Base-by-base conservation (phyloP, 1,284 basidiomycete genomes). In the Termitomyces sp. region DNA sequence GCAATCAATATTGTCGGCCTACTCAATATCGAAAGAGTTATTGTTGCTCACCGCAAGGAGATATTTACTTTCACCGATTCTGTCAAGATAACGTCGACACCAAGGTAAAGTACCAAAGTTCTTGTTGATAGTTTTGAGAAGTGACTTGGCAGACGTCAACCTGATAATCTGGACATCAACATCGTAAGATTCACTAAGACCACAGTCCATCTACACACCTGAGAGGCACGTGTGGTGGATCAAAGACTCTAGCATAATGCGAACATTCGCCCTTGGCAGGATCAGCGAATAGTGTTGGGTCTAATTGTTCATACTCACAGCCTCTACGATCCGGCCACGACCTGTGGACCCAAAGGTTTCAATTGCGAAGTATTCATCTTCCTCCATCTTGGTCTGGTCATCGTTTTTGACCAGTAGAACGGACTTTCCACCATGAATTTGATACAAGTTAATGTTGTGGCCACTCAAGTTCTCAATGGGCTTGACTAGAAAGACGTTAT, bases 281-380 rank as follows among this genome's bases (percentile, higher is more conserved):
- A 55, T 55, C 34, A 50, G 57, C 34, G 49, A 54, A 50, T 18
- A 43, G 28, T 3, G 14, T 54, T 39, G 2, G 43, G 37, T 28
- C 55, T 56, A 58, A 40, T 56, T 46, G 53, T 24, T 21, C 45
- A 35, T 47, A 70, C 81, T 58, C 60, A 89, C 88, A 57, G 80
- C 80, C 64, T 99, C 96, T 11, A 92, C 78, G n/a, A 98, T 93
- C 42, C 86, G 80, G 3, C 96, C 97, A 39, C 89, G 79, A n/a
- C 97, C 97, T 0, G 96, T 99, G 21, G 90, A 91, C 19, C 97
- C 97, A 70, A 99, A 99, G 0, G 97, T 99, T 72, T 99, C 97
- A 58, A 99, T 97, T 13, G 97, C 97, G 68, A 94, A 99, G 70
- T 97, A 97, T 67, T 99, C 97, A 34, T 94, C 96, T 71, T 99